These are phyloP conservation scores for Talaromyces sp. DNA, from an alignment of 2,329 filamentous ascomycete species.

Conservation along the genomic window DNA sequence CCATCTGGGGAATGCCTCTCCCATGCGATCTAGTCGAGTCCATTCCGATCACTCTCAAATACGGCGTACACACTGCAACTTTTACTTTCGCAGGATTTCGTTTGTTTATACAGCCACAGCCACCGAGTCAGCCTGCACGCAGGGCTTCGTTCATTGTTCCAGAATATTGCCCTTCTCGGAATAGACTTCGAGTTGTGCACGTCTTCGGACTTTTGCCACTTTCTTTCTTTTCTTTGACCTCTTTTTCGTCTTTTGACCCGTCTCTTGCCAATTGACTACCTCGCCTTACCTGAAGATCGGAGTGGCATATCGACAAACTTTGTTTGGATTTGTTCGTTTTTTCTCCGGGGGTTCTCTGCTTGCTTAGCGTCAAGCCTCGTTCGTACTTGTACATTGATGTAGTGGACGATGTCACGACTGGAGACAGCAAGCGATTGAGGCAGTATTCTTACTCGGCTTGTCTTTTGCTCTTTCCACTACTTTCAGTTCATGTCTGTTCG, in stretches of 20 bases:
- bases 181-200: neutral
- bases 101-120: neutral
- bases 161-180: neutral
- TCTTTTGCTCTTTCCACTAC: neutral
- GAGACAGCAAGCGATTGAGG: neutral
- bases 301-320: neutral
- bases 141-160: neutral
- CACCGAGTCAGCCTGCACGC: neutral
- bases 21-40: neutral
- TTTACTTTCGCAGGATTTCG: neutral
- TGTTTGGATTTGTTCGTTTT: neutral
- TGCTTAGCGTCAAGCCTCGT: neutral
- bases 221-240: neutral
- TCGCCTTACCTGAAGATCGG: neutral
- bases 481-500: neutral
- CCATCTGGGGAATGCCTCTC: neutral
- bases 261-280: neutral
- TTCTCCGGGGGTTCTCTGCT: neutral
- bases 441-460: neutral
- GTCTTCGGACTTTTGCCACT: conserved; percentile 1
- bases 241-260: too few relatives aligned
- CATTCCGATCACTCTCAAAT: neutral
- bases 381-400: neutral
- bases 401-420: neutral
- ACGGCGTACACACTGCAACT: neutral